These are phyloP conservation scores for Pseudogymnoascus sp. DNA, from an alignment of 2,329 filamentous ascomycete species.

Conservation along the genomic window DNA sequence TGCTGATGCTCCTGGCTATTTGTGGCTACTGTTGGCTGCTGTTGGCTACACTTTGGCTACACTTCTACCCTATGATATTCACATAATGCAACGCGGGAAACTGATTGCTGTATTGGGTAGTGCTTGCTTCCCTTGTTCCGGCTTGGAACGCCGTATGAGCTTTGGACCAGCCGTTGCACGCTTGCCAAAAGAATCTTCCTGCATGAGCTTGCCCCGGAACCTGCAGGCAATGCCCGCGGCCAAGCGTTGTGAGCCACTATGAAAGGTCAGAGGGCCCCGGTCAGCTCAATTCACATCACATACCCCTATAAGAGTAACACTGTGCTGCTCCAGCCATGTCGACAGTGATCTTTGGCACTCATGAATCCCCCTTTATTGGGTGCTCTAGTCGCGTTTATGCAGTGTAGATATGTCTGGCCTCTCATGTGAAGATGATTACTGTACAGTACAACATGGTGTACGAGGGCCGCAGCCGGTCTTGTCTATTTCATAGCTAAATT, in stretches of 20 bases:
- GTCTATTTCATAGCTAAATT: neutral
- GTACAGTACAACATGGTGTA: neutral
- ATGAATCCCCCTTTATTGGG: neutral
- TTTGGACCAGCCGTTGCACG: neutral
- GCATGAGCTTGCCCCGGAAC: constrained; percentile 5
- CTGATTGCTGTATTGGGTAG: neutral
- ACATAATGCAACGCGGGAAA: neutral
- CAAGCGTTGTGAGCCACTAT: constrained; percentile 2
- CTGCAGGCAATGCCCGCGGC: neutral
- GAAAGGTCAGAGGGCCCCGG: neutral
- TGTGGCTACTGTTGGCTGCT: neutral
- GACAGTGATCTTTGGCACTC: neutral
- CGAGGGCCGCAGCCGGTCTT: neutral
- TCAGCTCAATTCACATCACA: neutral
- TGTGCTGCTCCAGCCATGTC: neutral
- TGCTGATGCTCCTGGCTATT: neutral
- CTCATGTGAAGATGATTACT: neutral
- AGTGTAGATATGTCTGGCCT: neutral
- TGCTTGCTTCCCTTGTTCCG: neutral
- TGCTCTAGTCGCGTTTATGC: neutral
- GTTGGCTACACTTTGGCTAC: neutral
- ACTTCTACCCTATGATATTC: neutral
- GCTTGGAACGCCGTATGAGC: neutral
- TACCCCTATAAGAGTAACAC: neutral
- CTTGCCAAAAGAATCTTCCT: constrained; percentile 1